phyloP scores from a whole-genome alignment of 2,329 filamentous ascomycete genomes.

The Arthrobotrys megalospora region DNA sequence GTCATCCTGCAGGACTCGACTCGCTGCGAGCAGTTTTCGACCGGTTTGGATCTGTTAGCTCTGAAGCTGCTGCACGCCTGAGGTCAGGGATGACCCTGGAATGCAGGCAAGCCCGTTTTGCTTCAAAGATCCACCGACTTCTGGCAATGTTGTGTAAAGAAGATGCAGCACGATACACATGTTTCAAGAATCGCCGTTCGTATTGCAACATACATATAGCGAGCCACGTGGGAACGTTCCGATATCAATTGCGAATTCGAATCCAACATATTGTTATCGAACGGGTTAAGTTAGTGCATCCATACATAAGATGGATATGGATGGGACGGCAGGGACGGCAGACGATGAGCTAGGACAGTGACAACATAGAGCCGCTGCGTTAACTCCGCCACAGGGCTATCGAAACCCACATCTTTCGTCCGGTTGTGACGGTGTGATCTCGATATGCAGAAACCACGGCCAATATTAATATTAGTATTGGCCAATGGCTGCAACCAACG shows the following conservation, averaged over 20 bases:
- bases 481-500: conserved; percentile 4
- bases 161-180: conserved; percentile 49
- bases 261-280: conserved; percentile 38
- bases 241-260: conserved; percentile 42
- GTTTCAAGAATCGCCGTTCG: conserved; percentile 59
- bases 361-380: conserved; percentile 40
- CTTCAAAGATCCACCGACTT: conserved; percentile 11
- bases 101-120: conserved; percentile 25
- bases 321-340: conserved; percentile 25
- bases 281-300: conserved; percentile 4
- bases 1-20: conserved; percentile 58
- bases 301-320: not conserved
- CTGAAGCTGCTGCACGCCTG: conserved; percentile 34
- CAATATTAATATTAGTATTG: not conserved
- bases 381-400: conserved; percentile 40
- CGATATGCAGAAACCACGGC: conserved; percentile 27
- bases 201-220: conserved; percentile 44
- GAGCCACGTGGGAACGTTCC: conserved; percentile 58
- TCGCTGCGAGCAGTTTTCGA: conserved; percentile 40
- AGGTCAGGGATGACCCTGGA: conserved; percentile 34
- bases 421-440: conserved; percentile 32
- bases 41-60: conserved; percentile 29
- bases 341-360: not conserved
- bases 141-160: conserved; percentile 22
- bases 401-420: conserved; percentile 39